phyloP scores from a whole-genome alignment of 305 asterid species.

The Solanum hybrid region DNA sequence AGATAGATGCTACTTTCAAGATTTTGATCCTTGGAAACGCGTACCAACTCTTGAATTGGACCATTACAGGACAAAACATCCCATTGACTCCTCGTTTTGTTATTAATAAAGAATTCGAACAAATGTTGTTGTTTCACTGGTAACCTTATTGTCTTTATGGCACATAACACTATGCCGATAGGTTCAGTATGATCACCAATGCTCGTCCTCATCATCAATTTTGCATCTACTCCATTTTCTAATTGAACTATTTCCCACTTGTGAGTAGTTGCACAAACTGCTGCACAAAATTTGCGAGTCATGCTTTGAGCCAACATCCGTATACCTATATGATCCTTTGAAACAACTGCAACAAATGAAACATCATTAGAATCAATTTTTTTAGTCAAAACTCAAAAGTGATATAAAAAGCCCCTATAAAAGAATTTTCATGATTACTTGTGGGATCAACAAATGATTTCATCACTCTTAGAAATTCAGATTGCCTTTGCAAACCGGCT shows the following conservation, averaged over 20 bases:
- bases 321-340: slow-evolving; percentile 33
- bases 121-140: background rate
- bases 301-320: background rate
- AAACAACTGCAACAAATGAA: slow-evolving; percentile 24
- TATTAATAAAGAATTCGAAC: too few species aligned
- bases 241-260: slow-evolving; percentile 8
- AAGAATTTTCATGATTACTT: background rate
- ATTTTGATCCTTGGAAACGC: background rate
- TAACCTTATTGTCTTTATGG: background rate
- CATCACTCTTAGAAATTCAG: slow-evolving; percentile 25
- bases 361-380: background rate
- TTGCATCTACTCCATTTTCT: slow-evolving; percentile 29
- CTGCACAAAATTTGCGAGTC: background rate
- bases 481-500: background rate
- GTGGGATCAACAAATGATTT: background rate
- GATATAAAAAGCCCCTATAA: background rate
- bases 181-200: slow-evolving; percentile 35
- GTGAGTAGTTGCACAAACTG: background rate
- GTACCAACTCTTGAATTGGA: background rate
- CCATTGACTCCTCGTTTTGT: background rate
- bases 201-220: slow-evolving; percentile 52
- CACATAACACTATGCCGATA: slow-evolving; percentile 9
- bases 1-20: background rate
- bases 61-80: background rate
- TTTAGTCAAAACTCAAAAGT: background rate